Evolutionary conservation across 768 basidiomycete species (phyloP).

Genomic region (Suillus bovinus): DNA sequence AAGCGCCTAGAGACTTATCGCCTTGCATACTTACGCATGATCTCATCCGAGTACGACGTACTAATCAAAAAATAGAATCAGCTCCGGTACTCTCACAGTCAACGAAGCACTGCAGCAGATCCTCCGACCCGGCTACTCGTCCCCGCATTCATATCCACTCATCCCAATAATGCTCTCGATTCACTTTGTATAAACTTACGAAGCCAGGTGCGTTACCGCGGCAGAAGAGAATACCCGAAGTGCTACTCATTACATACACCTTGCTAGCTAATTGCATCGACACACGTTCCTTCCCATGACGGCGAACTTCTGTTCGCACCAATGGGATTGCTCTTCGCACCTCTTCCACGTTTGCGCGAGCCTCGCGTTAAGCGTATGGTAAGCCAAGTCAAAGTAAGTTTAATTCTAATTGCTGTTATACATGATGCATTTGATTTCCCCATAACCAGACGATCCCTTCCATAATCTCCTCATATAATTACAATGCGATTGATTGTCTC

Average conservation of each 20-base stretch:
- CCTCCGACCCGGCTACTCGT: background rate
- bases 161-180: background rate
- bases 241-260: too few relatives aligned
- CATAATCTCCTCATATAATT: background rate
- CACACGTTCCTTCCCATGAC: slow-evolving; percentile 1
- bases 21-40: background rate
- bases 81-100: slow-evolving; percentile 1
- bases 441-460: background rate
- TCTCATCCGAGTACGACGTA: background rate
- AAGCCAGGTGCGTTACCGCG: background rate
- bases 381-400: background rate
- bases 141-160: background rate
- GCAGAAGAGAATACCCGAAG: background rate
- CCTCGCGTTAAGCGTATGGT: background rate
- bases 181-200: background rate
- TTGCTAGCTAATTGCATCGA: background rate
- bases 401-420: background rate
- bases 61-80: background rate
- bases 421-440: background rate
- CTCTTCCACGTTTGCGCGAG: background rate
- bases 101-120: background rate
- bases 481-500: background rate
- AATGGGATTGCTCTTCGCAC: background rate
- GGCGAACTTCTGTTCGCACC: background rate
- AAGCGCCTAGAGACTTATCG: background rate